Base-by-base conservation (phyloP, 2,329 filamentous ascomycete species). In the Xylaria polymorpha region DNA sequence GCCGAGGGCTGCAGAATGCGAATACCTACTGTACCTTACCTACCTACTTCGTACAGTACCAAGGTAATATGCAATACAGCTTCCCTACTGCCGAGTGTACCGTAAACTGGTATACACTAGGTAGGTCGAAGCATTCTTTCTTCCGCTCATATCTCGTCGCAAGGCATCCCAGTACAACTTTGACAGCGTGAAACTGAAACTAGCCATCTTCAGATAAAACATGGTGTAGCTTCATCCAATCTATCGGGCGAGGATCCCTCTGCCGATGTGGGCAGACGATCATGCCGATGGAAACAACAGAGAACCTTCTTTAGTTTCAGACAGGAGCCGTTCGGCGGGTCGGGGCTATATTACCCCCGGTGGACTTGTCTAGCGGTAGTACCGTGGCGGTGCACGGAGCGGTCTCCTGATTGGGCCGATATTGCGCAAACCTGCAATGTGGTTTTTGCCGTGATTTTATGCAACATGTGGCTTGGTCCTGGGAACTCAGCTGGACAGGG, bases 221-320 rank as follows among this genome's bases (percentile, higher is more conserved):
- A 58, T 22, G 20, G 25, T 29, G 25, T 29, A 29, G 57, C 39
- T 56, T 56, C 48, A 50, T 50, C 46, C 39, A 18, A 43, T 59
- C 25, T 22, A 56, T 37, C 10, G 41, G n/a, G 20, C 46, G 44
- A 46, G 60, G 25, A 32, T 25, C 55, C 18, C 25, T 53, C 32
- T 56, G 53, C 53, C n/a, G 55, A 67, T 64, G 67, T 64, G 67
- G 67, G 59, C 64, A 67, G 64, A 67, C 64, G 41, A 67, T 64
- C 58, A 63, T 69, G 67, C 59, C 58, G 59, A 66, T 29, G 55
- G 51, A 57, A 65, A 20, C 22, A n/a, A 25, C 20, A 29, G 32
- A 46, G 22, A 35, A 37, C 12, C 35, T 61, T 61, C 61, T 32
- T n/a, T 39, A 18, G 67, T 69, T 69, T 69, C 67, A 69, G 58